Conservation (phyloP, 139 green algal species). For the Penium margaritaceum region DNA sequence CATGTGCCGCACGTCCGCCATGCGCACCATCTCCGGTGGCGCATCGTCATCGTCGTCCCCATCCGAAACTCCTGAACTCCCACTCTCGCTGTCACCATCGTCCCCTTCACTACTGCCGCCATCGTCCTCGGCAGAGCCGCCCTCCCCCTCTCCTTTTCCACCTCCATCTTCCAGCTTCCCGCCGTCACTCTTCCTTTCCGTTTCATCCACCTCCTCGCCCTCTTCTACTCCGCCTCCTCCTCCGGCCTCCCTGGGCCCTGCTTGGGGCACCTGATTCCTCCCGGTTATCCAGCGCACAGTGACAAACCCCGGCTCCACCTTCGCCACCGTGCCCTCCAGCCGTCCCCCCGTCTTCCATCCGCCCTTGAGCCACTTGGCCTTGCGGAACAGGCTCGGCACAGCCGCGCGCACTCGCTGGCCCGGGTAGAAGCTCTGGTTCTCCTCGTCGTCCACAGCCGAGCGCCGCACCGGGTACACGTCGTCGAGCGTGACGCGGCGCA, state of each 20-base stretch:
- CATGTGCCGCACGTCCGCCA: background rate
- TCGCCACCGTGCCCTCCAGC: conserved; percentile 27
- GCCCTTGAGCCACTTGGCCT: conserved; percentile 38
- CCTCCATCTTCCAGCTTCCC: background rate
- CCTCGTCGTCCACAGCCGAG: conserved; percentile 26
- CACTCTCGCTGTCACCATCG: background rate
- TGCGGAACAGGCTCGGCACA: conserved; percentile 15
- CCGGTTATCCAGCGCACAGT: conserved; percentile 27
- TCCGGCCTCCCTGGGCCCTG: background rate
- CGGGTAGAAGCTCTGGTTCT: conserved; percentile 34
- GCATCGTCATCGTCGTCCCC: too few relatives aligned
- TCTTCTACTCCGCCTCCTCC: background rate
- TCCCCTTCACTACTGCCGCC: background rate
- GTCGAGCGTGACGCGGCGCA: conserved; percentile 19
- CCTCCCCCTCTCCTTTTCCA: background rate
- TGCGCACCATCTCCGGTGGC: background rate
- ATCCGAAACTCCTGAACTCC: too few relatives aligned
- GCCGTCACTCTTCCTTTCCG: conserved; percentile 7
- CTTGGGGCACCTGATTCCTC: background rate
- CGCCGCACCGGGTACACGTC: conserved; percentile 15
- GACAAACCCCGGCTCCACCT: conserved; percentile 35
- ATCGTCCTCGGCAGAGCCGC: background rate
- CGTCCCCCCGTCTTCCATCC: conserved; percentile 22
- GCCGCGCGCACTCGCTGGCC: conserved; percentile 32
- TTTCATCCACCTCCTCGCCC: background rate